Conservation (phyloP, 2,329 filamentous ascomycete genomes). For the Botrytis medusae region DNA sequence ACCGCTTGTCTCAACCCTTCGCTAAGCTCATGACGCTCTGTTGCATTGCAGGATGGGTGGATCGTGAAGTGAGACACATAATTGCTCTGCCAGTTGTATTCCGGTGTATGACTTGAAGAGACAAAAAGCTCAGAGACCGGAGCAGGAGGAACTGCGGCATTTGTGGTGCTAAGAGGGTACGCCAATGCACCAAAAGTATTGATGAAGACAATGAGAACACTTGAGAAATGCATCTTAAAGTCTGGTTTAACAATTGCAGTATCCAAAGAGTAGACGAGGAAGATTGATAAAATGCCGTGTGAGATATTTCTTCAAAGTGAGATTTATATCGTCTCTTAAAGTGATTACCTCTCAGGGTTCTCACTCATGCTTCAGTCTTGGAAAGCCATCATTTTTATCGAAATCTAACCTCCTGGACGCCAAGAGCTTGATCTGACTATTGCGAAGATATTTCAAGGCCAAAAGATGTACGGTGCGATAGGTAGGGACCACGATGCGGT, state of each 20-base stretch:
- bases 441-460: neutral
- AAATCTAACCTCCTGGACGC: neutral
- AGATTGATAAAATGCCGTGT: neutral
- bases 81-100: neutral
- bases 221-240: neutral
- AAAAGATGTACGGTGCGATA: no score
- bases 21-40: constrained; percentile 7
- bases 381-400: neutral
- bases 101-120: neutral
- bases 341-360: neutral
- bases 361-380: neutral
- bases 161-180: neutral
- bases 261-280: neutral
- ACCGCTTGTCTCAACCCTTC: neutral
- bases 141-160: neutral
- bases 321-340: neutral
- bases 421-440: neutral
- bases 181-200: constrained; percentile 1
- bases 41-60: neutral
- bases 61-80: neutral
- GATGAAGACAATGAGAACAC: neutral
- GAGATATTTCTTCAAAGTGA: neutral
- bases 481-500: neutral
- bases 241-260: neutral
- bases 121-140: neutral